Evolutionary conservation across 768 basidiomycete species (phyloP), one percentile per base, ranked within the genome.

Genomic region (Favolaschia claudopus): DNA sequence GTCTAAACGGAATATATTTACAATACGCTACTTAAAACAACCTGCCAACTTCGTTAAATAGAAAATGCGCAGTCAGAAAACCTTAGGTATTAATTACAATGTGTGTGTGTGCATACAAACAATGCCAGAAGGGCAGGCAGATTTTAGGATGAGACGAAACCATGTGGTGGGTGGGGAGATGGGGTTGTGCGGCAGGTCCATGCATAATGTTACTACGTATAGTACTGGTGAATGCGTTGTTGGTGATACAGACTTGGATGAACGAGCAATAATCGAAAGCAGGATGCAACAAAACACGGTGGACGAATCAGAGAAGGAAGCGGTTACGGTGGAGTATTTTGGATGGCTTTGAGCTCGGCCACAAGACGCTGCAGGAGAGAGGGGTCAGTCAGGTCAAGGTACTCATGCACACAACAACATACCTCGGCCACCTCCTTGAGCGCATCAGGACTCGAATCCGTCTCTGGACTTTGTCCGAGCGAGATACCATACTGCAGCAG

Each of bases 401-500:
- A 29, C 17, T 28, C 7, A 24, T 4, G 24, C 25, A 10, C 22
- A 19, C 7, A 29, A 51, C 27, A 24, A 72, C 79, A 4, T 52
- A 89, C 89, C 80, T 85, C 80, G 22, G 85, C 86, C 65, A 88
- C 85, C 60, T 74, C 77, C 61, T 78, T 55, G 31, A 89, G 70
- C 14, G 74, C 72, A 25, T 85, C 86, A 5, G 74, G 71, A 59
- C 80, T 77, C 62, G 84, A 76, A 33, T 77, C 73, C 17, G 74
- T 73, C 7, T 69, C 74, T 60, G 74, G 70, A 19, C 74, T 62
- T 48, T 72, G 75, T 14, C 89, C 88, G 3, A 89, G 77, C 53
- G 77, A 81, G 60, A 93, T 87, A 8, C 89, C 89, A 68, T 92
- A 91, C 58, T 83, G 71, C 39, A 93, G 75, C 43, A 93, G 70